Percentiles rank a stretch among this genome's conserved stretches.
Conservation (phyloP, 352 stramenopile species). For the Phytophthora pseudosyringae region DNA sequence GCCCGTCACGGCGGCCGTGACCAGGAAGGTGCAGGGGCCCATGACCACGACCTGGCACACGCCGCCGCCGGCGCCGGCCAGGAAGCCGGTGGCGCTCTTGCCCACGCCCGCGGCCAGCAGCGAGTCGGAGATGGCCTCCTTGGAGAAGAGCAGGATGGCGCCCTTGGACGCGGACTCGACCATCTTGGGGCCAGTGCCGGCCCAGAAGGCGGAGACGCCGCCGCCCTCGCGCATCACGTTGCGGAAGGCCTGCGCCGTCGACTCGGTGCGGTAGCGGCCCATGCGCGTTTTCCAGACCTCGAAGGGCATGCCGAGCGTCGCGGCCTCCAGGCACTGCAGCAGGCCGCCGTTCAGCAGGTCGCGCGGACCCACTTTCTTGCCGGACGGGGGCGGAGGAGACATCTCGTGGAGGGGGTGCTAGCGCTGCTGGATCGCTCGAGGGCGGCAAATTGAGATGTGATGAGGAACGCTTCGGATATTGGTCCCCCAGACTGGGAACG, state of each 20-base stretch:
- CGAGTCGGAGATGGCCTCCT: conserved; percentile 88
- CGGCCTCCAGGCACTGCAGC: conserved; percentile 90
- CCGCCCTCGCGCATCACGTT: conserved; percentile 90
- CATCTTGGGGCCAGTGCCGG: conserved; percentile 91
- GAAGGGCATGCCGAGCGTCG: conserved; percentile 91
- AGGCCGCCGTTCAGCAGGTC: conserved; percentile 85
- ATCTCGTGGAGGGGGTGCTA: conserved; percentile 11
- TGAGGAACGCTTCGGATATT: not conserved
- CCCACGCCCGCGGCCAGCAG: conserved; percentile 74
- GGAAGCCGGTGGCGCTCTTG: conserved; percentile 74
- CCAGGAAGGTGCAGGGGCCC: conserved; percentile 91
- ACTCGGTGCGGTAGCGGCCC: conserved; percentile 87
- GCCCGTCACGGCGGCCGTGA: conserved; percentile 90
- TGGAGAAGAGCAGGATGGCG: conserved; percentile 90
- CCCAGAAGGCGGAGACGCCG: conserved; percentile 87
- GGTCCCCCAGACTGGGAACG: too few species aligned
- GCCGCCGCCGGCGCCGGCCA: conserved; percentile 83
- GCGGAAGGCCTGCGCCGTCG: conserved; percentile 81
- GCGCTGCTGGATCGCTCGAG: not conserved
- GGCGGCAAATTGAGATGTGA: conserved; percentile 30
- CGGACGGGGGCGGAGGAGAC: conserved; percentile 56
- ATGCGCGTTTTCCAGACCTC: conserved; percentile 95
- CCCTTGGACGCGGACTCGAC: conserved; percentile 91
- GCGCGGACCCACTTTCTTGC: conserved; percentile 83
- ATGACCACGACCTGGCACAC: conserved; percentile 92